Percentiles rank a stretch among this genome's conserved stretches.
Conservation (phyloP, 208 protist genomes). For the Leishmania mexicana region DNA sequence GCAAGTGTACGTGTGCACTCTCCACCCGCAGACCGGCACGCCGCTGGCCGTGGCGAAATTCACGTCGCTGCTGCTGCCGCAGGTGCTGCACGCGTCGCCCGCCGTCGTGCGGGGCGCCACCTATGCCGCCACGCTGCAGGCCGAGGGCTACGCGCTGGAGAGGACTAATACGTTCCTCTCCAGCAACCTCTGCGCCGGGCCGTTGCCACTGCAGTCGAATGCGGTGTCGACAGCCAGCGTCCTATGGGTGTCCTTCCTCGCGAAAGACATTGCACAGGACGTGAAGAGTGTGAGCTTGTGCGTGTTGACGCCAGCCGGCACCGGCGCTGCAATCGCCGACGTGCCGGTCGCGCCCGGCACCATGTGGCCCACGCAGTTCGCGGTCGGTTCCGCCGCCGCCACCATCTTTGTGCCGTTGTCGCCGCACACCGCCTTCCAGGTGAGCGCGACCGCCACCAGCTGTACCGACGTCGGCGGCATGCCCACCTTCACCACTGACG, state of each 20-base stretch:
- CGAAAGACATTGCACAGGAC: conserved; percentile 18
- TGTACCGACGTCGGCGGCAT: neutral
- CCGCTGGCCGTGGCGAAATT: conserved; percentile 38
- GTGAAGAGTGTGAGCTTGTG: conserved; percentile 37
- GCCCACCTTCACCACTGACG: conserved; percentile 31
- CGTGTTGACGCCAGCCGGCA: conserved; percentile 38
- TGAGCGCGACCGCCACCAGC: conserved; percentile 16
- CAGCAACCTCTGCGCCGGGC: neutral
- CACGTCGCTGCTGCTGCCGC: conserved; percentile 43
- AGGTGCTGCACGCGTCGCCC: conserved; percentile 33
- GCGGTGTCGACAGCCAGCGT: conserved; percentile 14
- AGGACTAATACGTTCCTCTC: conserved; percentile 2
- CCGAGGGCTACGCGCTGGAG: neutral
- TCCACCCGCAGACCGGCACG: conserved; percentile 2
- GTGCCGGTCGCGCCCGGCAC: conserved; percentile 37
- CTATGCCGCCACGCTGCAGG: conserved; percentile 33
- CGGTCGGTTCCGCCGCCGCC: conserved; percentile 29
- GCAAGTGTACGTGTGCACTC: conserved; percentile 52
- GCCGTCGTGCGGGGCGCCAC: conserved; percentile 40
- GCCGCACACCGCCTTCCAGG: conserved; percentile 24
- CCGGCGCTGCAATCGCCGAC: conserved; percentile 10
- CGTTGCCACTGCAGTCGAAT: conserved; percentile 6
- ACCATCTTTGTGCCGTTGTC: conserved; percentile 6
- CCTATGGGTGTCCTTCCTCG: conserved; percentile 7
- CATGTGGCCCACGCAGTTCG: conserved; percentile 52